Evolutionary conservation across 75 land plant species (phyloP), one percentile per base, ranked within the genome.

Genomic region (Pinus tabuliformis): DNA sequence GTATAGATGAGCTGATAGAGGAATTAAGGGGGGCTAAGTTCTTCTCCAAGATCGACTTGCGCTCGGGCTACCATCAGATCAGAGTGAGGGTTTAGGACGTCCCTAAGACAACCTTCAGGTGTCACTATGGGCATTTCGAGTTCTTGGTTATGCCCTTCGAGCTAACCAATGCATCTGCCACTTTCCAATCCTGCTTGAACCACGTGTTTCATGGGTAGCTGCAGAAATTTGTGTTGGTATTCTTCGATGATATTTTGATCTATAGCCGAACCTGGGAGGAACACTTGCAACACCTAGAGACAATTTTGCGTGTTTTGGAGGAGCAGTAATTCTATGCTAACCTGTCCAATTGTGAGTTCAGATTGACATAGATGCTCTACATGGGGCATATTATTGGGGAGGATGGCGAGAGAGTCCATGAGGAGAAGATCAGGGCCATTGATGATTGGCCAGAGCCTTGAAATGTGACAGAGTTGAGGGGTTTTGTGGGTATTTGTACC

Each of bases 211-310:
- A 57, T 3, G 61, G 56, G 37, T 58, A 28, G 52, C 57, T 79
- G 49, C 21, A 36, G 13, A 30, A n/a, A 6, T 79, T 57, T 16
- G 39, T 79, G 1, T 14, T 80, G 12, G 77, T 80, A 2, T 81
- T 74, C 36, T 75, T 80, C 22, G 77, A 80, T 63, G 72, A 80
- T 56, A 80, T 80, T 17, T 52, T 80, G 17, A 49, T 80, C 1
- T 75, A 75, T 76, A 74, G 49, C 52, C 0, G 15, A 1, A 30
- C 70, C 24, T 49, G 7, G 65, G 65, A 79, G 13, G 21, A 70
- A 13, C 75, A 73, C n/a, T 4, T 59, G 3, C 9, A 3, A n/a
- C 75, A 79, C 66, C 24, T 73, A 4, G 13, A 30, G 1, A 2
- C 3, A 6, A 68, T 79, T 7, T 30, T 79, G 13, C 1, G 3